Base-by-base conservation (phyloP, 352 stramenopile genomes). In the Blastocystis sp. region DNA sequence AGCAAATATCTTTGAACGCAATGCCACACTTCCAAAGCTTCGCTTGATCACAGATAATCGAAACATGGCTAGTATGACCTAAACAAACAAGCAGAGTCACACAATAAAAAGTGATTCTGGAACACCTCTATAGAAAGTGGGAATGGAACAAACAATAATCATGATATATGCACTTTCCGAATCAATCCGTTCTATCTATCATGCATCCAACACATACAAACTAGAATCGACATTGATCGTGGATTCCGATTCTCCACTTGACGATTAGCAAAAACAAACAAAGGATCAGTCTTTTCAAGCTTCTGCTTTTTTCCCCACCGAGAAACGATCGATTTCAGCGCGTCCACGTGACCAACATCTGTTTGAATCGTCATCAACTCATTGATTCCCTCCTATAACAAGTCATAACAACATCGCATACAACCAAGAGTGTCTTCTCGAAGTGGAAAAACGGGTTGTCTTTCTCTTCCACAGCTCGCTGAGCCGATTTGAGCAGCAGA, bases 1-100 rank as follows among this genome's bases (percentile, higher is more conserved):
- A 13, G 43, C 26, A 26, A 84, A 84, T 23, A 69, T 20, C 53
- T 69, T 84, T 15, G 73, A 84, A 29, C 73, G 73, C 2, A 54
- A 84, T 3, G 53, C 34, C 50, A 84, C 68, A 15, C n/a, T 53
- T 2, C 53, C 26, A 23, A 84, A 84, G 47, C 29, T 53, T 53
- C 73, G 18, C 34, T 41, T 39, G n/a, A 84, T n/a, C 34, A 84
- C 20, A 20, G 5, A 43, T 43, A 39, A 47, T 53, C 73, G 47
- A n/a, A 84, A 50, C 73, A 84, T 80, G 15, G 13, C 13, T n/a
- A 59, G 50, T 59, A 59, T 59, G 11, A 59, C 29, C 29, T 34
- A 34, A 34, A 34, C 29, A 34, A 34, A 1, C 29, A 61, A 61
- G 1, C 13, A n/a, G 53, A 61, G 53, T 61, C 13, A 61, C n/a